These are phyloP conservation scores for Daedaleopsis sinensis DNA, from an alignment of 768 basidiomycete genomes.

Conservation along the genomic window DNA sequence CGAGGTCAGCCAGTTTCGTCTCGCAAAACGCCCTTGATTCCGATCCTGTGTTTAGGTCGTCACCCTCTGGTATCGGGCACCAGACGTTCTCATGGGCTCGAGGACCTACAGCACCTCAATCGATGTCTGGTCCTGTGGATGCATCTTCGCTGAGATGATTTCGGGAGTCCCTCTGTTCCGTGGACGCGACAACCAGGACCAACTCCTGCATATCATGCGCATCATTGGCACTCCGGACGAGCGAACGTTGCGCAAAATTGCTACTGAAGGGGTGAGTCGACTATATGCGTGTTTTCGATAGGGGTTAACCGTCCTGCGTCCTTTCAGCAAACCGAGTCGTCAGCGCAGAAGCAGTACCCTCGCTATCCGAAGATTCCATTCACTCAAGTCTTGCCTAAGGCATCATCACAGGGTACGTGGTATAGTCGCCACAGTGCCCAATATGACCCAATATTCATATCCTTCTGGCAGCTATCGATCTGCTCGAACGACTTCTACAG, in stretches of 20 bases:
- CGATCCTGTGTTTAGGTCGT: slow-evolving; percentile 69
- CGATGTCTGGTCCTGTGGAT: slow-evolving; percentile 98
- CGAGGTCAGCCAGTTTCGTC: slow-evolving; percentile 55
- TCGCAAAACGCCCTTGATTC: background rate
- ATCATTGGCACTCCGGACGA: slow-evolving; percentile 96
- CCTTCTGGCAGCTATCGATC: slow-evolving; percentile 70
- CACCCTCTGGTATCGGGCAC: slow-evolving; percentile 98
- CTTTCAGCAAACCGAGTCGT: slow-evolving; percentile 55
- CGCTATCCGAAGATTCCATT: slow-evolving; percentile 85
- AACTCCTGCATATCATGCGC: slow-evolving; percentile 96
- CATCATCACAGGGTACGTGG: slow-evolving; percentile 74
- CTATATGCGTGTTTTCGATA: background rate
- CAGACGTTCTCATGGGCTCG: slow-evolving; percentile 95
- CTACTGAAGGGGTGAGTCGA: slow-evolving; percentile 78
- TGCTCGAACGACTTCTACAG: slow-evolving; percentile 92
- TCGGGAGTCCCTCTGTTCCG: slow-evolving; percentile 95
- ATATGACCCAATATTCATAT: background rate
- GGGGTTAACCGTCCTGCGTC: slow-evolving; percentile 5
- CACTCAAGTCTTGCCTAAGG: slow-evolving; percentile 81
- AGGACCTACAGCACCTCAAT: slow-evolving; percentile 98
- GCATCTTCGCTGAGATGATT: slow-evolving; percentile 99
- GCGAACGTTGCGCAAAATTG: slow-evolving; percentile 83
- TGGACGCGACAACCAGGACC: slow-evolving; percentile 96
- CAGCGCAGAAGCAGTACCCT: slow-evolving; percentile 85
- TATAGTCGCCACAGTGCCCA: background rate